These are phyloP conservation scores for Saccharomycopsis selenospora DNA, from an alignment of 805 yeast species.

Conservation along the genomic window DNA sequence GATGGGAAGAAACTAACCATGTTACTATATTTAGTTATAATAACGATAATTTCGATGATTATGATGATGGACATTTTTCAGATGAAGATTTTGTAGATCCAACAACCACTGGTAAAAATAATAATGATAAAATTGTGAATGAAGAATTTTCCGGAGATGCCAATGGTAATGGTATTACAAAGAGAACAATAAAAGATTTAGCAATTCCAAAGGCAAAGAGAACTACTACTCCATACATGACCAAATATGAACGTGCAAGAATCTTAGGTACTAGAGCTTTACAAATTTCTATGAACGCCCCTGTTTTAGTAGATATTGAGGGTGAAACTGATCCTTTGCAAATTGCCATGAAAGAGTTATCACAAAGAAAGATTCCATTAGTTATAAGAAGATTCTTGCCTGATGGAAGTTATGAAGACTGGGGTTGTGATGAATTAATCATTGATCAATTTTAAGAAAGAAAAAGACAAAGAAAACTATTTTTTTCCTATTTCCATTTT, in stretches of 20 bases:
- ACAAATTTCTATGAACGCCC: conserved; percentile 97
- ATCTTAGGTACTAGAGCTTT: conserved; percentile 95
- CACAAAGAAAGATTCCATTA: conserved; percentile 91
- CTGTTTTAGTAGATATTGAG: conserved; percentile 94
- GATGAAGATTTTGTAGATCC: conserved; percentile 48
- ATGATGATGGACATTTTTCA: conserved; percentile 78
- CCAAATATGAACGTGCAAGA: conserved; percentile 97
- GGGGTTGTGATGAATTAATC: conserved; percentile 98
- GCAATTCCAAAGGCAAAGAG: conserved; percentile 87
- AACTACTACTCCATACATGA: conserved; percentile 97
- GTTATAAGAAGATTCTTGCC: conserved; percentile 95
- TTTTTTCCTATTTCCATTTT: no score
- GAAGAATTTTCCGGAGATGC: conserved; percentile 34
- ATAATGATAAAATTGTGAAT: conserved; percentile 28
- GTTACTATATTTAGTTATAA: conserved; percentile 60
- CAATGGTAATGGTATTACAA: conserved; percentile 57
- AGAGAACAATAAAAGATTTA: conserved; percentile 65
- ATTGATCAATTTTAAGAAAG: conserved; percentile 44
- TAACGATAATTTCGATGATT: conserved; percentile 66
- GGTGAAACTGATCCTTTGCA: conserved; percentile 99
- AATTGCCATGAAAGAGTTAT: conserved; percentile 93
- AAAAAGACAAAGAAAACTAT: no score
- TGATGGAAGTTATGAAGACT: conserved; percentile 94
- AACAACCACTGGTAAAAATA: conserved; percentile 30
- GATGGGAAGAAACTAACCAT: background rate